phyloP scores from a whole-genome alignment of 2,329 filamentous ascomycete species.

The Pestalotiopsis sp. region DNA sequence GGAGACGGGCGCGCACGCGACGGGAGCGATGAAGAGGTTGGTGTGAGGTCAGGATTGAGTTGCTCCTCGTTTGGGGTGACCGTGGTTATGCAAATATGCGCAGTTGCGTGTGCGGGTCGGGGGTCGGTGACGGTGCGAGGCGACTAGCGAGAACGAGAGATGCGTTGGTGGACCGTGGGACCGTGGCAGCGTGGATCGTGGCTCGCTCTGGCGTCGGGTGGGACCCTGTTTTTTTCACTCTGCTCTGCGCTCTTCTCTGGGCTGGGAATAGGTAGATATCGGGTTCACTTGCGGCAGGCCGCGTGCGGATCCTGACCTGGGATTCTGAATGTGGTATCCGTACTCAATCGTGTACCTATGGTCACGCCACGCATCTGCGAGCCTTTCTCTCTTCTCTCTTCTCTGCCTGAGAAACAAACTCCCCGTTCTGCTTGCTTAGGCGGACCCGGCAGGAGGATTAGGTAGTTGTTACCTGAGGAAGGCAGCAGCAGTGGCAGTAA shows the following conservation, averaged over 20 bases:
- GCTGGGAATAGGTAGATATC: neutral
- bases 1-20: slow-evolving; percentile 32
- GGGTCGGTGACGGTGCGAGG: slow-evolving; percentile 6
- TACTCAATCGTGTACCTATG: neutral
- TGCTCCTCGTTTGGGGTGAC: neutral
- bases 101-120: slow-evolving; percentile 5
- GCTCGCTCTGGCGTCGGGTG: neutral
- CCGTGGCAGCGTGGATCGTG: neutral
- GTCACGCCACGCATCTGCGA: neutral
- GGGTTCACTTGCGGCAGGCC: neutral
- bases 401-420: too few species aligned
- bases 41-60: slow-evolving; percentile 5
- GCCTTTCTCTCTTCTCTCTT: neutral
- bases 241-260: neutral
- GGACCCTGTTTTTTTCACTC: neutral
- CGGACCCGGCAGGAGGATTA: neutral
- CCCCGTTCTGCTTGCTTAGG: too few species aligned
- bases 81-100: slow-evolving; percentile 8
- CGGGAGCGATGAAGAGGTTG: slow-evolving; percentile 13
- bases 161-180: neutral
- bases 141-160: neutral
- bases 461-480: neutral
- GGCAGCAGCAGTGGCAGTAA: neutral
- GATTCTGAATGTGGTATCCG: neutral
- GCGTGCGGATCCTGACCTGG: neutral